These are phyloP conservation scores for Carex pumila DNA, from an alignment of 176 grass and related monocot genomes.

Conservation along the genomic window DNA sequence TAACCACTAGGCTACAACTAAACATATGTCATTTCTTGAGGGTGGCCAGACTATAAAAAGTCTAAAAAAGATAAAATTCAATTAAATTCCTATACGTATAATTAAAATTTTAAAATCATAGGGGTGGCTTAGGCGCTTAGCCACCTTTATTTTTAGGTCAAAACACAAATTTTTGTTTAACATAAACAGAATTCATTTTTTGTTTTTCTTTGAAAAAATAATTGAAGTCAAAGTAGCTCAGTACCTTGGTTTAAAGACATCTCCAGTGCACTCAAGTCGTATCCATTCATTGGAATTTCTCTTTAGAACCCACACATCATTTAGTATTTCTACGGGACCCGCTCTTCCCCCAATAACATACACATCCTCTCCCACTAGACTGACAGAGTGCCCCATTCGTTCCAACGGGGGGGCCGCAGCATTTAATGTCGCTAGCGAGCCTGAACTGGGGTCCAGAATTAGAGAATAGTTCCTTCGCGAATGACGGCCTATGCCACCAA, in stretches of 20 bases:
- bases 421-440: conserved; percentile 50
- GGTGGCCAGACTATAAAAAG: too few species aligned
- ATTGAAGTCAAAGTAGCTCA: not conserved
- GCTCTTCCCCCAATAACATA: conserved; percentile 86
- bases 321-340: conserved; percentile 75
- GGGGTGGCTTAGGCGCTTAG: too few species aligned
- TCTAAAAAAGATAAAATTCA: too few species aligned
- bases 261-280: conserved; percentile 46
- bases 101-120: too few species aligned
- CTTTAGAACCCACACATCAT: conserved; percentile 73
- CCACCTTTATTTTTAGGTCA: not conserved
- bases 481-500: conserved; percentile 87
- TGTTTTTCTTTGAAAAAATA: not conserved
- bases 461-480: conserved; percentile 63
- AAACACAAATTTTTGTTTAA: conserved; percentile 1
- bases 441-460: conserved; percentile 47
- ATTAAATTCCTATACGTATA: too few species aligned
- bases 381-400: conserved; percentile 75
- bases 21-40: too few species aligned
- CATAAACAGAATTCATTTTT: not conserved
- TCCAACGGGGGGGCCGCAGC: conserved; percentile 43
- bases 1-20: too few species aligned
- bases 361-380: conserved; percentile 39
- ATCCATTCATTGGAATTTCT: conserved; percentile 51
- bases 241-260: conserved; percentile 59